Evolutionary conservation across 1,284 basidiomycete genomes (phyloP).

Genomic region (Wallemia mellicola): DNA sequence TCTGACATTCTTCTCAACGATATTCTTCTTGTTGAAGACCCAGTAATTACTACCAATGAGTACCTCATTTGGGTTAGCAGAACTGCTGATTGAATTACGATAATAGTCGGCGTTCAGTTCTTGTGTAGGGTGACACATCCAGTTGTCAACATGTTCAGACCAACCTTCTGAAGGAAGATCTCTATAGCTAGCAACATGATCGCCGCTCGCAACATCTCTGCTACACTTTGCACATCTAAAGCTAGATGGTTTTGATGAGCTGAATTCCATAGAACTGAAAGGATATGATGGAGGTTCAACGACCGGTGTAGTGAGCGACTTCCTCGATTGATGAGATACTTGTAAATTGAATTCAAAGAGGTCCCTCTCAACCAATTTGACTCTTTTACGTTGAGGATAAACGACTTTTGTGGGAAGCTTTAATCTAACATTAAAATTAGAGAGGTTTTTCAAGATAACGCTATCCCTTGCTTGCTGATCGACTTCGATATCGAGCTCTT

Average conservation of each 20-base stretch:
- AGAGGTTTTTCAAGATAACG: conserved; percentile 29
- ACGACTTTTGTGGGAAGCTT: conserved; percentile 31
- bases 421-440: conserved; percentile 27
- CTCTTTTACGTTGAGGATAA: conserved; percentile 26
- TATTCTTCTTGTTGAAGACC: not conserved
- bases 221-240: conserved; percentile 42
- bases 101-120: conserved; percentile 7
- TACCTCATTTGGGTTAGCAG: not conserved
- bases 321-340: conserved; percentile 4
- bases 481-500: not conserved
- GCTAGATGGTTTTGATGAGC: conserved; percentile 23
- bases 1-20: not conserved
- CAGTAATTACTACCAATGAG: not conserved
- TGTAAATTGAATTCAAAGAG: conserved; percentile 41
- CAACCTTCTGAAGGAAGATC: conserved; percentile 84
- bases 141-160: conserved; percentile 84
- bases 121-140: conserved; percentile 93
- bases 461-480: conserved; percentile 19
- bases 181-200: conserved; percentile 17
- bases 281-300: conserved; percentile 13
- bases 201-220: conserved; percentile 24
- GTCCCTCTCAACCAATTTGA: conserved; percentile 24
- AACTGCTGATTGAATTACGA: not conserved
- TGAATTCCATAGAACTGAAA: conserved; percentile 40
- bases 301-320: not conserved